These are phyloP conservation scores for Potentilla sterilis DNA, from an alignment of 306 rosid species.

Conservation along the genomic window DNA sequence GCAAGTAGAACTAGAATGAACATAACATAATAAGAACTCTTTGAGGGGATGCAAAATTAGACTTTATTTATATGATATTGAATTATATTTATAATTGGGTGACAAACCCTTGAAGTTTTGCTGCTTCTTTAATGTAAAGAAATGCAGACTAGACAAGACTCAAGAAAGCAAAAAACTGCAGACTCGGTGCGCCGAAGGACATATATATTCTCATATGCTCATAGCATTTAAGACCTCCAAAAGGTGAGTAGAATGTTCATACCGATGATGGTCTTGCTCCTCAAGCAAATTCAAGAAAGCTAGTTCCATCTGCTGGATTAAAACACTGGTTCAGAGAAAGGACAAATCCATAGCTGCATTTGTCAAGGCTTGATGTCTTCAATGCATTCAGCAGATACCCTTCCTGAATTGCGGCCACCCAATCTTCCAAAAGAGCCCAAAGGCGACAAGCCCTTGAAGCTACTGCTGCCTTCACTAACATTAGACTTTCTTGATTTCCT, in stretches of 20 bases:
- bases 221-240: slow-evolving; percentile 5
- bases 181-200: slow-evolving; percentile 8
- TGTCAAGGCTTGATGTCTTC: slow-evolving; percentile 38
- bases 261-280: slow-evolving; percentile 12
- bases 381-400: slow-evolving; percentile 45
- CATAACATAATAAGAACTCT: neutral
- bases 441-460: slow-evolving; percentile 78
- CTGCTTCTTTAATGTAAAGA: slow-evolving; percentile 27
- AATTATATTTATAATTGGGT: slow-evolving; percentile 18
- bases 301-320: slow-evolving; percentile 18
- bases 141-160: slow-evolving; percentile 2
- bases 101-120: slow-evolving; percentile 15
- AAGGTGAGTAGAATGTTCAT: neutral
- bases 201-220: slow-evolving; percentile 1
- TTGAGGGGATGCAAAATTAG: neutral
- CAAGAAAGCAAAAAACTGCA: slow-evolving; percentile 2
- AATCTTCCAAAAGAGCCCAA: slow-evolving; percentile 69
- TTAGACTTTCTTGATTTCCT: slow-evolving; percentile 77
- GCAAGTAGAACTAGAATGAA: neutral
- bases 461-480: slow-evolving; percentile 84
- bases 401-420: slow-evolving; percentile 55
- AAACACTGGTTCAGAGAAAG: slow-evolving; percentile 10
- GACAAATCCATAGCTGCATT: slow-evolving; percentile 16
- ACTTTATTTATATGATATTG: slow-evolving; percentile 8
- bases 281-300: slow-evolving; percentile 16